Conservation (phyloP, 2,329 filamentous ascomycete genomes). For the Aspergillus vadensis region DNA sequence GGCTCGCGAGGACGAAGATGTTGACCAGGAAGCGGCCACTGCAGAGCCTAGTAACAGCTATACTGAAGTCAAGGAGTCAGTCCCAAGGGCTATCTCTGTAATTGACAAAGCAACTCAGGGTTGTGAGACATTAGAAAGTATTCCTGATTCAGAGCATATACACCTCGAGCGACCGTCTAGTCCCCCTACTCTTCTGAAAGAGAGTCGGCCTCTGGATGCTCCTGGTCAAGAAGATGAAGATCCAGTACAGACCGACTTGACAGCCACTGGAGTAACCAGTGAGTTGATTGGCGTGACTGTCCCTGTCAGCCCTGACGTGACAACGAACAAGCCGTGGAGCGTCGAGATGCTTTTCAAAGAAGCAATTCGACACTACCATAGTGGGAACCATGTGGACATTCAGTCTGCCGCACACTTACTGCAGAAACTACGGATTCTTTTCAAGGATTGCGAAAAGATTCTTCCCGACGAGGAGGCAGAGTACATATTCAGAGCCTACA, state of each 20-base stretch:
- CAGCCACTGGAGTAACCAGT: slow-evolving; percentile 19
- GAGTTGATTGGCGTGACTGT: slow-evolving; percentile 30
- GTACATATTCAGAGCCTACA: slow-evolving; percentile 58
- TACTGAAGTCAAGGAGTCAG: slow-evolving; percentile 10
- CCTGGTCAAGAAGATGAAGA: slow-evolving; percentile 12
- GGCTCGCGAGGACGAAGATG: slow-evolving; percentile 21
- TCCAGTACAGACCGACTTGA: background rate
- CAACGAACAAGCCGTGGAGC: slow-evolving; percentile 42
- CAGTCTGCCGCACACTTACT: slow-evolving; percentile 46
- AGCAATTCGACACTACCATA: slow-evolving; percentile 44
- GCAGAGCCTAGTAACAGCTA: slow-evolving; percentile 5
- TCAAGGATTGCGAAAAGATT: slow-evolving; percentile 40
- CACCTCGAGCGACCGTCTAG: slow-evolving; percentile 50
- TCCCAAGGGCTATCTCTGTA: slow-evolving; percentile 16
- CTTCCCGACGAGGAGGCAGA: slow-evolving; percentile 53
- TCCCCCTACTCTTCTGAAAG: slow-evolving; percentile 39
- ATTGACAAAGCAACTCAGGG: slow-evolving; percentile 23
- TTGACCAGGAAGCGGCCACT: slow-evolving; percentile 24
- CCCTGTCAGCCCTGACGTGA: slow-evolving; percentile 35
- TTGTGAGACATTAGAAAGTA: slow-evolving; percentile 28
- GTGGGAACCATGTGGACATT: slow-evolving; percentile 40
- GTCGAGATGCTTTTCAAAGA: slow-evolving; percentile 42
- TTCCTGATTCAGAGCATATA: slow-evolving; percentile 28
- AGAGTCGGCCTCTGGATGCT: slow-evolving; percentile 34
- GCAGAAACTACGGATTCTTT: slow-evolving; percentile 43